Evolutionary conservation across 345 rosid species (phyloP).

Genomic region (Atalantia buxifolia): DNA sequence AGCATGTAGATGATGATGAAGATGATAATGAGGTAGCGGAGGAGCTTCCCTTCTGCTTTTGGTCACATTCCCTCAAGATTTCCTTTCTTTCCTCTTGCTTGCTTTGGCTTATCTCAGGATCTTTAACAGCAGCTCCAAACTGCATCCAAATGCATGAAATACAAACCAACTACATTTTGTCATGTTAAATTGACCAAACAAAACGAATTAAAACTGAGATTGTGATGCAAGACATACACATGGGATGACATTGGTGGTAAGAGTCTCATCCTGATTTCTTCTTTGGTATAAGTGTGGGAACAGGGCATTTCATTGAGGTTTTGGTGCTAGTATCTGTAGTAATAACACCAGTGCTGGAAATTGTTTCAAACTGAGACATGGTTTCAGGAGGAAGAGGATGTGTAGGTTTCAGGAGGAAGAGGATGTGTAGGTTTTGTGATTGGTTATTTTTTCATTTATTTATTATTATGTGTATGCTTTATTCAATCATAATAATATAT

Average conservation of each 20-base stretch:
- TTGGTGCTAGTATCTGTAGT: neutral
- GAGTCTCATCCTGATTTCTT: slow-evolving; percentile 17
- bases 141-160: slow-evolving; percentile 7
- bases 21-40: slow-evolving; percentile 1
- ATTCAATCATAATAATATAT: too few relatives aligned
- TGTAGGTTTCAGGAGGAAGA: too few relatives aligned
- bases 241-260: slow-evolving; percentile 3
- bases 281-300: slow-evolving; percentile 44
- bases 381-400: slow-evolving; percentile 18
- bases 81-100: neutral
- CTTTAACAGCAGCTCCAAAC: slow-evolving; percentile 25
- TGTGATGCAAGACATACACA: slow-evolving; percentile 13
- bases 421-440: too few relatives aligned
- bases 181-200: neutral
- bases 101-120: neutral
- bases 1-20: slow-evolving; percentile 7
- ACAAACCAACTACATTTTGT: neutral
- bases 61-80: slow-evolving; percentile 6
- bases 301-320: slow-evolving; percentile 48
- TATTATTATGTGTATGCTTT: too few relatives aligned
- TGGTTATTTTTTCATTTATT: too few relatives aligned
- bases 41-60: slow-evolving; percentile 14
- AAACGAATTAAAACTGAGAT: neutral
- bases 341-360: neutral
- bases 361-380: slow-evolving; percentile 4